Evolutionary conservation across 345 rosid species (phyloP).

Genomic region (Trapa bicornis): DNA sequence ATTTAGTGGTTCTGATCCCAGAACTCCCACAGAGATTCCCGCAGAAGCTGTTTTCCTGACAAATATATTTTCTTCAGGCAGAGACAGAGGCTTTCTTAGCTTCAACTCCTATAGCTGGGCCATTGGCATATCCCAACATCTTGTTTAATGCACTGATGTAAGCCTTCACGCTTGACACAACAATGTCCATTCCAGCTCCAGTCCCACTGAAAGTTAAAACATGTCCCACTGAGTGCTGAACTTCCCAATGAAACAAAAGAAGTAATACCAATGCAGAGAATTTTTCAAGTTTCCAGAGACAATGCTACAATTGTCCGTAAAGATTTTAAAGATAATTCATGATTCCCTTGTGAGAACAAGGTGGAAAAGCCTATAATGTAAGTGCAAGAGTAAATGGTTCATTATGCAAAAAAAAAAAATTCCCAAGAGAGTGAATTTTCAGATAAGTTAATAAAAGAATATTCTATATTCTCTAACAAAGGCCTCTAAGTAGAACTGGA

Average conservation of each 20-base stretch:
- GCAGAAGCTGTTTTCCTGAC: too few relatives aligned
- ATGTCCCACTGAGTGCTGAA: not conserved
- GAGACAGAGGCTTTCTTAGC: not conserved
- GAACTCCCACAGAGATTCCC: too few relatives aligned
- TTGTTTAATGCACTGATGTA: slow-evolving; percentile 77
- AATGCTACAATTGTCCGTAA: not conserved
- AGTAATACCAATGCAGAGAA: not conserved
- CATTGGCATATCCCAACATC: slow-evolving; percentile 56
- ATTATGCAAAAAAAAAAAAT: too few relatives aligned
- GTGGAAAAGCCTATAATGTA: too few relatives aligned
- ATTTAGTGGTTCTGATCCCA: too few relatives aligned
- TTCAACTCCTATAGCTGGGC: not conserved
- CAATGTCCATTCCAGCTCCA: slow-evolving; percentile 81
- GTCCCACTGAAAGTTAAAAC: slow-evolving; percentile 39
- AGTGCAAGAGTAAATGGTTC: too few relatives aligned
- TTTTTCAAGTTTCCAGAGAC: not conserved
- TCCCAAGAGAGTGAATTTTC: too few relatives aligned
- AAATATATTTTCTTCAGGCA: not conserved
- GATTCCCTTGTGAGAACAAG: too few relatives aligned
- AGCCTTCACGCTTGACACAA: slow-evolving; percentile 87
- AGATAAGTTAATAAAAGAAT: too few relatives aligned
- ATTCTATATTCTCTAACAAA: too few relatives aligned
- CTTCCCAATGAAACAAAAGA: not conserved
- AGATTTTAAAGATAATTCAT: too few relatives aligned
- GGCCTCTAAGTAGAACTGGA: too few relatives aligned